Conservation (phyloP, 306 rosid species). For the Betula pendula region DNA sequence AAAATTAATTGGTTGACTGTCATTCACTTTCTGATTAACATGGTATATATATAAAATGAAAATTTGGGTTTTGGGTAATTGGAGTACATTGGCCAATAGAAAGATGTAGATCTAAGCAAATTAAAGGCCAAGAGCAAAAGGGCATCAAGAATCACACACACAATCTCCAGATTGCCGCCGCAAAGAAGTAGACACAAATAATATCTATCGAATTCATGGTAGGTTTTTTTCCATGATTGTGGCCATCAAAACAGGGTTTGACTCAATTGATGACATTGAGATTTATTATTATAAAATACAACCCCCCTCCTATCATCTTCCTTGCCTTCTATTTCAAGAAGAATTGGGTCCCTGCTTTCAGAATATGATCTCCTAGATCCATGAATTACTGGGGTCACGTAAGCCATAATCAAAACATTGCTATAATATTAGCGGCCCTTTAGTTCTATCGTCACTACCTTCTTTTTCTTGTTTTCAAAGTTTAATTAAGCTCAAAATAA, state of each 20-base stretch:
- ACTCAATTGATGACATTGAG: not conserved
- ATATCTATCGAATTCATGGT: not conserved
- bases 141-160: not conserved
- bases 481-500: no score
- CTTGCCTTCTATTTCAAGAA: conserved; percentile 20
- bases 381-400: not conserved
- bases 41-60: no score
- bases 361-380: not conserved
- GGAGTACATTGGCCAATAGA: no score
- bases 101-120: no score
- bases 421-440: not conserved
- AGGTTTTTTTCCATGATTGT: no score
- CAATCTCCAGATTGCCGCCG: not conserved
- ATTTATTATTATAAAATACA: not conserved
- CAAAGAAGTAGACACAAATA: no score
- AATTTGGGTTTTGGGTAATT: no score
- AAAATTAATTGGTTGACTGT: no score
- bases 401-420: not conserved
- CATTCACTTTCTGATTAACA: no score
- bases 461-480: not conserved
- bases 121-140: no score
- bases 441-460: not conserved
- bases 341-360: conserved; percentile 30
- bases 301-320: not conserved
- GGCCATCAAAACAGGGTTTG: not conserved